Evolutionary conservation across 78 protist species (phyloP), one percentile per base, ranked within the genome.

Genomic region (Dictyostelium firmibasis): DNA sequence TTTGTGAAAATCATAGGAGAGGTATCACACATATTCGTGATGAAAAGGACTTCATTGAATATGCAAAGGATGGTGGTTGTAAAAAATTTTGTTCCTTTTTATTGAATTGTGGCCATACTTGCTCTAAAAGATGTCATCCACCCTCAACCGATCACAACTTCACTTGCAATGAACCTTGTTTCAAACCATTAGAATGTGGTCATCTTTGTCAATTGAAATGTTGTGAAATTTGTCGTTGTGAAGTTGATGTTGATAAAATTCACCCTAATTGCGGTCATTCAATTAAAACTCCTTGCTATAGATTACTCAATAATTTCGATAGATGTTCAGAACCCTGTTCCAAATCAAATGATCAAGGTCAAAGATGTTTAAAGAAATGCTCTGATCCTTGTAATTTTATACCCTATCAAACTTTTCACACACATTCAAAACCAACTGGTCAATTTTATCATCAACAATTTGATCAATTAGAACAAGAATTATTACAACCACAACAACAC

Each of bases 111-210:
- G 84, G 33, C 74, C 77, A 36, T 83, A 41, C 13, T 47, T 53
- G 33, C 23, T 38, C 9, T n/a, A 29, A 8, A 0, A 14, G 14
- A 92, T 89, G 31, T 0, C 50, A 13, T 50, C 23, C 27, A 70
- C 83, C 43, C 13, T 27, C 13, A 91, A 96, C 76, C 38, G 77
- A 36, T 16, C 36, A 8, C 9, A 97, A 94, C 14, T 91, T 97
- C 67, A 96, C 91, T 41, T 97, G 98, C 64, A n/a, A 13, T 11
- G 23, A 38, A 43, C 41, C 36, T 13, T 97, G 98, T 84, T 67
- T 29, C 2, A 5, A 8, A 14, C 23, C n/a, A 36, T 25, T 87
- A 0, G 62, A 44, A 3, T 97, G 98, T 81, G 94, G 94, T 1
- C 98, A 97, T 35, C 44, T 25, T 16, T 91, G 95, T 38, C 27